Evolutionary conservation across 1,284 basidiomycete genomes (phyloP), one percentile per base, ranked within the genome.

Genomic region (Irpex rosettiformis): DNA sequence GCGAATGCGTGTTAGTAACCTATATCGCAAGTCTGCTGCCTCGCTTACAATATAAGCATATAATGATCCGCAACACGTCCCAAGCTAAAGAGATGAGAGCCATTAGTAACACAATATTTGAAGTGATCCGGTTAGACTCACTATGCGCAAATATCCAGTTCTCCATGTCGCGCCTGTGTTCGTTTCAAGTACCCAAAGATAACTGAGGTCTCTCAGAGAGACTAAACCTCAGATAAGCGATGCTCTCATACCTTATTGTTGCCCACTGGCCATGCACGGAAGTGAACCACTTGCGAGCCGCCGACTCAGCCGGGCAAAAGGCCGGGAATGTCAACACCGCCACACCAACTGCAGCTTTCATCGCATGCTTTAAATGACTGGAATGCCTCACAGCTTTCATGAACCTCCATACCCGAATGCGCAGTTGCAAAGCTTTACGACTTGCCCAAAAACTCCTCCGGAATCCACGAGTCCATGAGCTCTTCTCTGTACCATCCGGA

Each of bases 81-180:
- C 80, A 5, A 74, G 67, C 79, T 81, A 22, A 27, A 2, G 8
- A 24, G 30, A 16, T 16, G 37, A 52, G 0, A 54, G 25, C 29
- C 6, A 21, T 45, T 3, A 37, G 33, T 37, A 2, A 16, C 25
- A 1, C 22, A 5, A n/a, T 7, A 3, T 37, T 3, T 47, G 5
- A 28, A 24, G 7, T 11, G 2, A 29, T 24, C 3, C 37, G n/a
- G 6, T n/a, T n/a, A n/a, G 10, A 62, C 73, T 62, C 58, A 80
- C 79, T 29, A 81, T 66, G 56, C 80, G 76, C 28, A 82, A 67
- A 62, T 79, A 80, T 1, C 75, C 77, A 8, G 77, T 72, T 49
- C 79, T 71, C 74, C 77, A 80, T 8, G 80, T 81, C 40, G 80
- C 79, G 16, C 79, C 80, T 0, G 77, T 79, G 61, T 79, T 82